Conservation (phyloP, 1,284 basidiomycete genomes). For the Coriolopsis trogii region DNA sequence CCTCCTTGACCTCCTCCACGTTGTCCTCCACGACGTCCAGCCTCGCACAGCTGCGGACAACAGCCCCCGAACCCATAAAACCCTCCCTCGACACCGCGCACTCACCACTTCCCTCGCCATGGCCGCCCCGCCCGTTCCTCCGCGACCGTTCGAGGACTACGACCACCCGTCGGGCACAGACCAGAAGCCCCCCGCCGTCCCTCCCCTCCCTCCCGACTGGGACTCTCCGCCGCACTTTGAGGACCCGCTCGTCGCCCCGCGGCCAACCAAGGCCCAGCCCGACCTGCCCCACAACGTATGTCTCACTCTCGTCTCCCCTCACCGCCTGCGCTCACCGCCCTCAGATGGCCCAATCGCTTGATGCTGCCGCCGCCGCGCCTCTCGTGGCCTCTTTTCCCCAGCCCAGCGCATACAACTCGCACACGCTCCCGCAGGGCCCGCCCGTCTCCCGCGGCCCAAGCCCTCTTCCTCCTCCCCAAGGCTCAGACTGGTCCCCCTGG, state of each 20-base stretch:
- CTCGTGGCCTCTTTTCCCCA: slow-evolving; percentile 12
- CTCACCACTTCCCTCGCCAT: too few species aligned
- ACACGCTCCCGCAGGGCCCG: slow-evolving; percentile 17
- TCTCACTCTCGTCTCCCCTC: slow-evolving; percentile 15
- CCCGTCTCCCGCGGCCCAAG: slow-evolving; percentile 28
- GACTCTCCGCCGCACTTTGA: slow-evolving; percentile 51
- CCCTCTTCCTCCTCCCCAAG: slow-evolving; percentile 33
- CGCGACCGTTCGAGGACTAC: slow-evolving; percentile 32
- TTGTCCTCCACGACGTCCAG: too few species aligned
- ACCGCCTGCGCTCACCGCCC: slow-evolving; percentile 8
- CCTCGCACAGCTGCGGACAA: too few species aligned
- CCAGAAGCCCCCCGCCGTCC: slow-evolving; percentile 39
- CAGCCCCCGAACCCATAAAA: too few species aligned
- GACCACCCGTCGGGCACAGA: slow-evolving; percentile 13
- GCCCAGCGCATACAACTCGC: slow-evolving; percentile 20
- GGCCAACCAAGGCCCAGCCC: slow-evolving; percentile 66
- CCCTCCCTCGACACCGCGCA: too few species aligned
- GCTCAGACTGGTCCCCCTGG: slow-evolving; percentile 37
- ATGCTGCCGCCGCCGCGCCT: slow-evolving; percentile 15
- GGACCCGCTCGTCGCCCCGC: slow-evolving; percentile 65
- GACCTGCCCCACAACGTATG: slow-evolving; percentile 65
- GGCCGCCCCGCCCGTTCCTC: slow-evolving; percentile 34
- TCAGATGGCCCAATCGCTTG: slow-evolving; percentile 68
- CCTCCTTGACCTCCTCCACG: too few species aligned
- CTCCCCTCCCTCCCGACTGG: slow-evolving; percentile 45